phyloP scores from a whole-genome alignment of 2,329 filamentous ascomycete species.

The Xylaria arbuscula region DNA sequence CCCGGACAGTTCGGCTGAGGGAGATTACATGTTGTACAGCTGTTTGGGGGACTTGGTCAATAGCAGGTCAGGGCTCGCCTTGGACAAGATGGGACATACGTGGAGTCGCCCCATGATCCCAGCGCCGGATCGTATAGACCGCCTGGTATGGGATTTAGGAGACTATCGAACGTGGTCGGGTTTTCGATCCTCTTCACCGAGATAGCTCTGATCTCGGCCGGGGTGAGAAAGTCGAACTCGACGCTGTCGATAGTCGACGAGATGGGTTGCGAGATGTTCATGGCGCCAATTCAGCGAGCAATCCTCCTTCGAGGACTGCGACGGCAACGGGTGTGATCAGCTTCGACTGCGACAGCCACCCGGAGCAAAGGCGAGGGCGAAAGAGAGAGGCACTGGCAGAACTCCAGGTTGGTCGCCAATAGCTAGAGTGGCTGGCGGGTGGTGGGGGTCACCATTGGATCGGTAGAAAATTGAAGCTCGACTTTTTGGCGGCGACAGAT shows the following conservation, averaged over 20 bases:
- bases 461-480: constrained; percentile 41
- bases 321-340: constrained; percentile 15
- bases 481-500: constrained; percentile 59
- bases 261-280: constrained; percentile 84
- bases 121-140: constrained; percentile 93
- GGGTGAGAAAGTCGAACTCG: constrained; percentile 86
- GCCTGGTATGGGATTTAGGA: constrained; percentile 88
- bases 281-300: constrained; percentile 49
- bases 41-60: constrained; percentile 51
- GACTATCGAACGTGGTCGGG: constrained; percentile 90
- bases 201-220: constrained; percentile 84
- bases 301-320: constrained; percentile 38
- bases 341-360: constrained; percentile 2
- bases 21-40: constrained; percentile 92
- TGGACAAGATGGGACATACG: constrained; percentile 65
- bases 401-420: constrained; percentile 6
- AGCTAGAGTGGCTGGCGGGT: constrained; percentile 5
- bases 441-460: constrained; percentile 24
- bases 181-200: constrained; percentile 96
- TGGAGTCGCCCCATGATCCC: constrained; percentile 86
- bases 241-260: constrained; percentile 86
- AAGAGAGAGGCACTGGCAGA: neutral
- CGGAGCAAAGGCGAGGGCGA: constrained; percentile 2
- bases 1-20: constrained; percentile 86
- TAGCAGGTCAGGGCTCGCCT: neutral